phyloP scores from a whole-genome alignment of 306 rosid genomes.

The Oemleria cerasiformis region DNA sequence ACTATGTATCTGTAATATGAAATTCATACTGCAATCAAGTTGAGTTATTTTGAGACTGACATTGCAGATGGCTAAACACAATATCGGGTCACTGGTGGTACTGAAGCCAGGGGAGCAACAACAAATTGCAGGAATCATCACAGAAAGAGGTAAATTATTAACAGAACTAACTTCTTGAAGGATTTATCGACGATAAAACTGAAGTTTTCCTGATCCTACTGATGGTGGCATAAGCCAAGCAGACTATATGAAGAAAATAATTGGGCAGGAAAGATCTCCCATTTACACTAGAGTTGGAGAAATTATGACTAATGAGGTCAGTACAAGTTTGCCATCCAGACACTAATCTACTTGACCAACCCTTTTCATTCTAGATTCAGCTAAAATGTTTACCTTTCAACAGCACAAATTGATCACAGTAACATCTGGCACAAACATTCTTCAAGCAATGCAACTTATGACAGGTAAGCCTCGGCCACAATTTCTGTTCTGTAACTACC shows the following conservation, averaged over 20 bases:
- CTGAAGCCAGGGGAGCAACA: slow-evolving; percentile 58
- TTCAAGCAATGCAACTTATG: slow-evolving; percentile 92
- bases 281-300: slow-evolving; percentile 56
- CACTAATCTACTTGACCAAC: neutral
- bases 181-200: neutral
- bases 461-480: slow-evolving; percentile 42
- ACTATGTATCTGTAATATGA: neutral
- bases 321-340: slow-evolving; percentile 12
- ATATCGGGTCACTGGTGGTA: slow-evolving; percentile 73
- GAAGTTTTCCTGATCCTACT: neutral
- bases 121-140: slow-evolving; percentile 74
- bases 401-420: slow-evolving; percentile 68
- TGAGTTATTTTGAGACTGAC: neutral
- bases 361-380: neutral
- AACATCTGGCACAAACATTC: slow-evolving; percentile 73
- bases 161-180: neutral
- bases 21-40: neutral
- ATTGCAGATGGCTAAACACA: slow-evolving; percentile 76
- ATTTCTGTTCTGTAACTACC: slow-evolving; percentile 2
- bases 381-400: slow-evolving; percentile 7
- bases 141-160: slow-evolving; percentile 75
- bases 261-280: slow-evolving; percentile 82
- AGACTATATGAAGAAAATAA: slow-evolving; percentile 72
- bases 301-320: slow-evolving; percentile 86
- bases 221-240: slow-evolving; percentile 20